Evolutionary conservation across 1,284 basidiomycete genomes (phyloP).

Genomic region (Marasmius fiardii): DNA sequence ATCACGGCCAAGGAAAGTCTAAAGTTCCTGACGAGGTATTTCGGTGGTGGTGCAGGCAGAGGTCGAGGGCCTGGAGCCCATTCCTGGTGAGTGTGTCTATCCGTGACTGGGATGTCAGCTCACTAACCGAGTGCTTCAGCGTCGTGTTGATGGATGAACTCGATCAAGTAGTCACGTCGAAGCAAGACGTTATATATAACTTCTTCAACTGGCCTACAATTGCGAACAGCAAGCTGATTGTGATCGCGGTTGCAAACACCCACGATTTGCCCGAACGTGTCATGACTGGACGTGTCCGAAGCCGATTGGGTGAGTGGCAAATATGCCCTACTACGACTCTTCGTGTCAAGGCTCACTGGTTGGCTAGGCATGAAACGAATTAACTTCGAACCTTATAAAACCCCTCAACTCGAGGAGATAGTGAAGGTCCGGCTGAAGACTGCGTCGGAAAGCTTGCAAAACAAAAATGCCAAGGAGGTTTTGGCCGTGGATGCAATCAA

Average conservation of each 20-base stretch:
- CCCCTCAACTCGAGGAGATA: conserved; percentile 81
- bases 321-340: background rate
- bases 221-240: conserved; percentile 82
- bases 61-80: conserved; percentile 64
- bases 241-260: conserved; percentile 97
- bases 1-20: conserved; percentile 71
- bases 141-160: conserved; percentile 98
- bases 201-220: conserved; percentile 99
- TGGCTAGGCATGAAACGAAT: conserved; percentile 87
- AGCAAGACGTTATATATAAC: conserved; percentile 98
- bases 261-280: conserved; percentile 97
- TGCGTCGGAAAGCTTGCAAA: conserved; percentile 47
- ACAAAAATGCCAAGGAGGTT: conserved; percentile 42
- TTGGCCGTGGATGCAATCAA: conserved; percentile 80
- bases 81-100: conserved; percentile 60
- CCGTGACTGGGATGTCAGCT: background rate
- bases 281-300: conserved; percentile 89
- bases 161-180: conserved; percentile 92
- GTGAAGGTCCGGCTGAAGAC: conserved; percentile 76
- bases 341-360: background rate
- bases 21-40: conserved; percentile 62
- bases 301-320: conserved; percentile 71
- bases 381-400: conserved; percentile 91
- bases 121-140: conserved; percentile 37
- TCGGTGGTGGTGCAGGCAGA: conserved; percentile 44